phyloP scores from a whole-genome alignment of 495 filamentous ascomycete genomes.

The Annulohypoxylon nitens region DNA sequence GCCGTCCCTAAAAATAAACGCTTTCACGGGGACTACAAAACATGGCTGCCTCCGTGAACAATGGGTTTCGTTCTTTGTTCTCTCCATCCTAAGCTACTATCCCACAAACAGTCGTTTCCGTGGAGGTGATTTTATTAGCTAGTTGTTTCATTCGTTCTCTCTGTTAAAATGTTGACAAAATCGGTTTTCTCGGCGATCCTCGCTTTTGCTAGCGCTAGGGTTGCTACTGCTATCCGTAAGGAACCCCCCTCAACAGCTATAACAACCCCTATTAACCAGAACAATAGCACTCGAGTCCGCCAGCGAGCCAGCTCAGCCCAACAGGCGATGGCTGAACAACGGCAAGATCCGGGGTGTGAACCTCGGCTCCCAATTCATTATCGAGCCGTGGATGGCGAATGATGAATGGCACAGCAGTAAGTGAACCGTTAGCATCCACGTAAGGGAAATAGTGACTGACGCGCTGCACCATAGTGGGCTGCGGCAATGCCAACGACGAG shows the following conservation, averaged over 20 bases:
- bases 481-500: slow-evolving; percentile 63
- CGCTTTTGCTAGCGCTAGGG: slow-evolving; percentile 3
- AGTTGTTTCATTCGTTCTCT: not conserved
- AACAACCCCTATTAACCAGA: not conserved
- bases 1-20: slow-evolving; percentile 4
- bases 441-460: not conserved
- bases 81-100: not conserved
- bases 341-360: slow-evolving; percentile 73
- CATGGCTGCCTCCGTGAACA: not conserved
- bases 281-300: slow-evolving; percentile 19
- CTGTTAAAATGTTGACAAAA: slow-evolving; percentile 23
- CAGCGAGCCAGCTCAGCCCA: not conserved
- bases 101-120: not conserved
- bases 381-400: slow-evolving; percentile 71
- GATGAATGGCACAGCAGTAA: slow-evolving; percentile 59
- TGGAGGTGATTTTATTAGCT: not conserved
- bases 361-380: slow-evolving; percentile 69
- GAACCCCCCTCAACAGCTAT: not conserved
- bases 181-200: slow-evolving; percentile 14
- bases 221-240: slow-evolving; percentile 19
- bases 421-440: not conserved
- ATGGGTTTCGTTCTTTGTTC: not conserved
- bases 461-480: slow-evolving; percentile 59
- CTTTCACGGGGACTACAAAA: not conserved
- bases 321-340: slow-evolving; percentile 53